Conservation (phyloP, 1,284 basidiomycete genomes). For the Xerocomus amazonicus region DNA sequence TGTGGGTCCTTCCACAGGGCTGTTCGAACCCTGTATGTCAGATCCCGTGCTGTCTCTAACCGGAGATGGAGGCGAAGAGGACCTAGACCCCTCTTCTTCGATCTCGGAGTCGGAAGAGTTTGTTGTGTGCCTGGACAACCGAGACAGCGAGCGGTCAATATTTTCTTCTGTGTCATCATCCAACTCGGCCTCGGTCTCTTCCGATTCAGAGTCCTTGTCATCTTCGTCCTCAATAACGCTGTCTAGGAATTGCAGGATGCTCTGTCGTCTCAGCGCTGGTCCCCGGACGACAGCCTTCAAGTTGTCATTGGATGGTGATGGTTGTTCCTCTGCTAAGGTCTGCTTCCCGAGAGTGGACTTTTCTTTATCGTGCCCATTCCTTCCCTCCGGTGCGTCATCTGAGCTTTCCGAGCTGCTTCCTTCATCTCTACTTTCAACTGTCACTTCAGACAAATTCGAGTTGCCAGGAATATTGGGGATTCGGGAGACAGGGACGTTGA, state of each 20-base stretch:
- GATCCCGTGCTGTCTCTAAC: neutral
- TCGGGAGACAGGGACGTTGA: neutral
- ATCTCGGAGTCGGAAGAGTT: slow-evolving; percentile 23
- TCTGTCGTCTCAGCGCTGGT: slow-evolving; percentile 31
- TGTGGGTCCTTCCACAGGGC: neutral
- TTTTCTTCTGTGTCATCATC: slow-evolving; percentile 30
- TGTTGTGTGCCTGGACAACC: neutral
- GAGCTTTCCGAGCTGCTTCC: slow-evolving; percentile 35
- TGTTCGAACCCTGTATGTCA: neutral
- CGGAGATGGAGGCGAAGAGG: slow-evolving; percentile 6
- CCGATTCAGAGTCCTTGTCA: slow-evolving; percentile 25
- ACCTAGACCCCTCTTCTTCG: slow-evolving; percentile 19
- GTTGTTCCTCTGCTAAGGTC: slow-evolving; percentile 2
- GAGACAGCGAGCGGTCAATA: slow-evolving; percentile 8
- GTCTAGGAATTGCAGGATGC: slow-evolving; percentile 18
- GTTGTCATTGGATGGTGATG: slow-evolving; percentile 33
- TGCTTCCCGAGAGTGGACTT: neutral
- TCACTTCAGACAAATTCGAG: slow-evolving; percentile 30
- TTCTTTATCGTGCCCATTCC: slow-evolving; percentile 4
- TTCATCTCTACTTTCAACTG: slow-evolving; percentile 32
- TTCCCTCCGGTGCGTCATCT: slow-evolving; percentile 17
- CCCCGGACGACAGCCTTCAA: slow-evolving; percentile 49
- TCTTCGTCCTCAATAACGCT: slow-evolving; percentile 10
- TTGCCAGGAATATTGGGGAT: slow-evolving; percentile 21
- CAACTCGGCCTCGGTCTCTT: slow-evolving; percentile 31